Conservation (phyloP, 345 rosid species). For the Tarenaya hassleriana region DNA sequence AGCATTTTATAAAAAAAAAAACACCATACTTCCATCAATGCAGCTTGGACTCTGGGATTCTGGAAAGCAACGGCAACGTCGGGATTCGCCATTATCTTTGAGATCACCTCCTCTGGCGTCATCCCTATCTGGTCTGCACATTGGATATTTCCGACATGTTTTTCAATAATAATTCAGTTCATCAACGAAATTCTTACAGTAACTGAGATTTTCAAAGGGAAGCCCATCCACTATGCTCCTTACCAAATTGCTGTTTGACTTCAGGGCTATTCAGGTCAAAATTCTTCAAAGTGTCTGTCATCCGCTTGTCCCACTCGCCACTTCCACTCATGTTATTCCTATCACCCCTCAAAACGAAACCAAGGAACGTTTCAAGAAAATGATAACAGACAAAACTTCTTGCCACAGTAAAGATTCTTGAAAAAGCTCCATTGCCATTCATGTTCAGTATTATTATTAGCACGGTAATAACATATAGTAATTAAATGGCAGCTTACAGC, state of each 20-base stretch:
- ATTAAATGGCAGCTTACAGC: slow-evolving; percentile 51
- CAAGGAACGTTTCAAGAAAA: neutral
- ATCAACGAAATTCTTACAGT: neutral
- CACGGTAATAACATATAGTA: too few relatives aligned
- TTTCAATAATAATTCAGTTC: too few relatives aligned
- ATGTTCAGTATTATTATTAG: too few relatives aligned
- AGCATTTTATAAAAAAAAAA: neutral
- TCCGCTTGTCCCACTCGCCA: slow-evolving; percentile 69
- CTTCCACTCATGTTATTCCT: slow-evolving; percentile 85
- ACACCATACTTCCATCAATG: slow-evolving; percentile 93
- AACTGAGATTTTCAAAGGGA: neutral
- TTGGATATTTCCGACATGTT: neutral
- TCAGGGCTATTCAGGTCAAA: slow-evolving; percentile 91
- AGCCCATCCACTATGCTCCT: slow-evolving; percentile 23
- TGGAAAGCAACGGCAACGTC: slow-evolving; percentile 91
- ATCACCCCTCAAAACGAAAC: slow-evolving; percentile 2
- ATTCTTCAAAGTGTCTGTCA: slow-evolving; percentile 75
- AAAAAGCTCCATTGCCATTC: too few relatives aligned
- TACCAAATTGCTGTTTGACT: slow-evolving; percentile 92
- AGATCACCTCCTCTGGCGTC: slow-evolving; percentile 88
- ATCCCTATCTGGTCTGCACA: slow-evolving; percentile 88
- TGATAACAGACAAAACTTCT: too few relatives aligned
- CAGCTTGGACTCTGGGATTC: slow-evolving; percentile 91
- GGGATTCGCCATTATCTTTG: slow-evolving; percentile 92
- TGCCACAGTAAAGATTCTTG: too few relatives aligned